Percentiles rank a stretch among this genome's conserved stretches.
phyloP scores from a whole-genome alignment of 169 alveolate species.

The Neospora caninum region DNA sequence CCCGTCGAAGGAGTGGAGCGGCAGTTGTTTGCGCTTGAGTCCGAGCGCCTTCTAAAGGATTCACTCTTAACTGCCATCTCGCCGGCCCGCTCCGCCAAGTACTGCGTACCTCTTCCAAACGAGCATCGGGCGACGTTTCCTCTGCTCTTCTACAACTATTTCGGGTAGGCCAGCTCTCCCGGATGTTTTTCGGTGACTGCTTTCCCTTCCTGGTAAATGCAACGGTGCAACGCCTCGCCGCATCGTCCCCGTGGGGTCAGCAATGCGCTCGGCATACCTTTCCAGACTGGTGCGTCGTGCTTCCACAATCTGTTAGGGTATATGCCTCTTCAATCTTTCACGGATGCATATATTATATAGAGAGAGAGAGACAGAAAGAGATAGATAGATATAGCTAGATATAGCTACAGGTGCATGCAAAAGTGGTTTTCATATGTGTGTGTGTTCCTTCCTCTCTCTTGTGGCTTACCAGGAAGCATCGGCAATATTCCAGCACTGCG shows the following conservation, averaged over 20 bases:
- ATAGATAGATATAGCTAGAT: too few relatives aligned
- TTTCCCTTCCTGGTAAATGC: background rate
- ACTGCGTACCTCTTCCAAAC: constrained; percentile 11
- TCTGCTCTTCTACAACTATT: background rate
- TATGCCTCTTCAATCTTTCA: too few relatives aligned
- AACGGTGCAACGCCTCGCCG: too few relatives aligned
- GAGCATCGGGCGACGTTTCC: background rate
- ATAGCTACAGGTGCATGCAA: too few relatives aligned
- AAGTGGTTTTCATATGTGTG: too few relatives aligned
- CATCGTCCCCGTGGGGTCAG: too few relatives aligned
- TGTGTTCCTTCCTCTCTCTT: background rate
- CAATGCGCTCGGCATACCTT: too few relatives aligned
- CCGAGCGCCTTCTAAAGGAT: background rate
- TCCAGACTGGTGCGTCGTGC: too few relatives aligned
- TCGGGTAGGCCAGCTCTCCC: background rate
- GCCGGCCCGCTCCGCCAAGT: constrained; percentile 36
- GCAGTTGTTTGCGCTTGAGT: background rate
- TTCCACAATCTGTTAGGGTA: too few relatives aligned
- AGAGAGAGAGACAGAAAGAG: background rate
- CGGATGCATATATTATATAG: too few relatives aligned
- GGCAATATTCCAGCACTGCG: constrained; percentile 39
- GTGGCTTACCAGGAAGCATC: constrained; percentile 36
- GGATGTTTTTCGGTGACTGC: background rate
- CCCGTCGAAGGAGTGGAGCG: constrained; percentile 21
- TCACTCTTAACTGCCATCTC: background rate